Base-by-base conservation (phyloP, 23 red algal genomes). In the Gracilaria domingensis region DNA sequence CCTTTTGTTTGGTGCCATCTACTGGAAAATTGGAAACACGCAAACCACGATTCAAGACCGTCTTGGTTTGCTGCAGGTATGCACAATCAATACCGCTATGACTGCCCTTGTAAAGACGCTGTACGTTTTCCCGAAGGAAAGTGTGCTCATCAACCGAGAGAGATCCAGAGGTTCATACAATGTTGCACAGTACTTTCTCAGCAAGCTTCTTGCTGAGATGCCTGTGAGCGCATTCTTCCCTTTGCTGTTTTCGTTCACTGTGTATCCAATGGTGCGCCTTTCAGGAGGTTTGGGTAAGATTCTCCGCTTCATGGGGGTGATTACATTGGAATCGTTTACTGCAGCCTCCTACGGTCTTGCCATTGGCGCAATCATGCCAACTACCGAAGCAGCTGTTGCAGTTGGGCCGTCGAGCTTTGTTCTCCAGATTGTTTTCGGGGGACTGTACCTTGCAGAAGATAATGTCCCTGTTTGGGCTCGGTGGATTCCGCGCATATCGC, bases 21-120 rank as follows among this genome's bases (percentile, higher is more conserved):
- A 98, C 88, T 92, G 92, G 80, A 82, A 74, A 38, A 83, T 98
- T 40, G 96, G 96, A 25, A 82, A 66, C 34, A 93, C 61, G 48
- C 96, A 98, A 55, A 64, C 80, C 20, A 85, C 83, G 7, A 88
- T 93, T 28, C 85, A 92, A 40, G 84, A 95, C 82, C 87, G 96
- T 53, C 87, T 98, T 51, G 96, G 96, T 47, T 79, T 98, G 83
- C 84, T 98, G 55, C 93, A 98, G 79, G 96, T 98, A 16, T 91
- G 88, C 28, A 84, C 85, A 28, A 92, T 95, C 18, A 98, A 98
- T 62, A 87, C 96, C 20, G 91, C 96, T 49, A 98, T 98, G 96
- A 86, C 90, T 16, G 87, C 92, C 30, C 65, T 98, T 9, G 93
- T 95, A 21, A 94, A 93, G 84, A 98, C 96, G 17, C 85, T 98